phyloP scores from a whole-genome alignment of 805 yeast species.

The Spathaspora gorwiae region DNA sequence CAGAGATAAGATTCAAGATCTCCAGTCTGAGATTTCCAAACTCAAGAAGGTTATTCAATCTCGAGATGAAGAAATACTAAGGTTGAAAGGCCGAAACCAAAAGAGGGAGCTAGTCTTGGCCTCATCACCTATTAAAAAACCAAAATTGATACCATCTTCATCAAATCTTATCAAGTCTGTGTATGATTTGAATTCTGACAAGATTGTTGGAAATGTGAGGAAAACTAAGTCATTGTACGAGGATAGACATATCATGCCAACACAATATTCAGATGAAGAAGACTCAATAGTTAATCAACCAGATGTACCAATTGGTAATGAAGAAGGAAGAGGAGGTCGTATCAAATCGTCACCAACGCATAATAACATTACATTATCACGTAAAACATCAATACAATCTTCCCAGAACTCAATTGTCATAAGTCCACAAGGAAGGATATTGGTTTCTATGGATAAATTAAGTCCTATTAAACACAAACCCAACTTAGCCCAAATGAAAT shows the following conservation, averaged over 20 bases:
- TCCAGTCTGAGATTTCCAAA: background rate
- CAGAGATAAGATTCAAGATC: background rate
- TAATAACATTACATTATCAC: background rate
- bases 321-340: background rate
- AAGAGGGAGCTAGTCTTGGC: background rate
- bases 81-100: background rate
- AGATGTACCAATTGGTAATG: background rate
- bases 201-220: background rate
- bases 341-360: background rate
- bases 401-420: background rate
- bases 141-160: background rate
- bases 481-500: background rate
- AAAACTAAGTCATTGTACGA: constrained; percentile 1
- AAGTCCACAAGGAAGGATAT: background rate
- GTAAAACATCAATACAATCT: background rate
- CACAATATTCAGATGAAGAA: constrained; percentile 24
- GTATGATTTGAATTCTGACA: background rate
- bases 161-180: background rate
- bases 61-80: background rate
- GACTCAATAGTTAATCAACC: constrained; percentile 2
- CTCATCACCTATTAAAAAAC: background rate
- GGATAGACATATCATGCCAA: constrained; percentile 12
- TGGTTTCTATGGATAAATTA: background rate
- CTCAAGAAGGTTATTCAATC: background rate
- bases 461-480: background rate